These are phyloP conservation scores for Hawksworthiomyces lignivorus DNA, from an alignment of 2,329 filamentous ascomycete genomes.

Conservation along the genomic window DNA sequence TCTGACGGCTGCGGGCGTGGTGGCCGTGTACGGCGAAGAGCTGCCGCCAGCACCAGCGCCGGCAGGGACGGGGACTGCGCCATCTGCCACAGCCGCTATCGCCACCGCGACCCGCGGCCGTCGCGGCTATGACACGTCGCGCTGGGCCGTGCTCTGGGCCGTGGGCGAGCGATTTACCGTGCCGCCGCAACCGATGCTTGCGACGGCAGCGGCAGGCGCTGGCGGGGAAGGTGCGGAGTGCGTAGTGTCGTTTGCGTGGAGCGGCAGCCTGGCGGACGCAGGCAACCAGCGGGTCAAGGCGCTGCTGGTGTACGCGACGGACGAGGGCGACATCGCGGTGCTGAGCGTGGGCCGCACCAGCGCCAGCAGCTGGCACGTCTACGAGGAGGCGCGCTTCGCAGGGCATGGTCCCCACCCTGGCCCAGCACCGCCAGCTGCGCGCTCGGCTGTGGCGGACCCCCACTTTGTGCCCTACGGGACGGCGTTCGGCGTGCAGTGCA, in stretches of 20 bases:
- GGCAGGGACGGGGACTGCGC: not conserved
- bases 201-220: too few relatives aligned
- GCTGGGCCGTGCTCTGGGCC: constrained; percentile 50
- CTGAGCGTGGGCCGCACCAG: constrained; percentile 33
- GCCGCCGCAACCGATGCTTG: constrained; percentile 31
- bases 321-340: constrained; percentile 42
- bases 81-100: too few relatives aligned
- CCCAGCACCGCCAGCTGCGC: not conserved
- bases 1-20: constrained; percentile 40
- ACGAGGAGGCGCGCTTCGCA: constrained; percentile 42
- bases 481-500: constrained; percentile 46
- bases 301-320: constrained; percentile 45
- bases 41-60: constrained; percentile 14
- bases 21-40: constrained; percentile 45
- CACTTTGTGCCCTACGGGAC: constrained; percentile 42
- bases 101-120: constrained; percentile 7
- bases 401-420: constrained; percentile 36
- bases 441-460: constrained; percentile 29
- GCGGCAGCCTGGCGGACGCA: constrained; percentile 15
- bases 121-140: constrained; percentile 24
- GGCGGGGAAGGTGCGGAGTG: constrained; percentile 37
- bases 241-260: constrained; percentile 46
- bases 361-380: constrained; percentile 38
- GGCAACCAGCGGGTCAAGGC: constrained; percentile 19
- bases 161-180: constrained; percentile 44